phyloP scores from a whole-genome alignment of 495 filamentous ascomycete genomes.

The Coniosporium apollinis region DNA sequence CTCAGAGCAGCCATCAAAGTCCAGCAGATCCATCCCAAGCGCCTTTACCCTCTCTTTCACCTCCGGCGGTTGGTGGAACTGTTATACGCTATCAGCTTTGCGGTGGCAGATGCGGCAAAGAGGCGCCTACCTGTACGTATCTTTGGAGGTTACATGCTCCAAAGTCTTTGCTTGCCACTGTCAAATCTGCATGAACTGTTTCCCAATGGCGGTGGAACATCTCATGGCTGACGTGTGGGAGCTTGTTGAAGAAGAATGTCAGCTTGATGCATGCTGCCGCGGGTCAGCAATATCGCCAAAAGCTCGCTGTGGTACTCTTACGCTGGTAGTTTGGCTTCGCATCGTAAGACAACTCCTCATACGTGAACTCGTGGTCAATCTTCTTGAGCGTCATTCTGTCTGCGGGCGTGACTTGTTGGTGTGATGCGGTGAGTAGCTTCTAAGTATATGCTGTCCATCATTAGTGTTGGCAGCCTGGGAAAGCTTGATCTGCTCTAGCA shows the following conservation, averaged over 20 bases:
- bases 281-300: neutral
- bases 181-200: slow-evolving; percentile 18
- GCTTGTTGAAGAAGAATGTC: slow-evolving; percentile 20
- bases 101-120: neutral
- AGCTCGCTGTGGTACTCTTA: slow-evolving; percentile 2
- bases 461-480: no score
- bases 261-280: slow-evolving; percentile 18
- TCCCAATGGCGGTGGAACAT: slow-evolving; percentile 20
- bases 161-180: slow-evolving; percentile 14
- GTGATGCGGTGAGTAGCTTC: no score
- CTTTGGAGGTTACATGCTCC: slow-evolving; percentile 15
- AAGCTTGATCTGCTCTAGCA: no score
- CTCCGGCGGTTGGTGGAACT: slow-evolving; percentile 14
- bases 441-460: no score
- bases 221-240: slow-evolving; percentile 18
- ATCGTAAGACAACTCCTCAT: slow-evolving; percentile 12
- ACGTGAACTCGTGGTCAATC: slow-evolving; percentile 15
- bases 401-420: neutral
- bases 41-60: slow-evolving; percentile 16
- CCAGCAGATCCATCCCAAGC: slow-evolving; percentile 16
- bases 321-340: slow-evolving; percentile 17
- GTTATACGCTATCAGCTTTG: neutral
- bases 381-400: slow-evolving; percentile 17
- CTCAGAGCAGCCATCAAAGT: slow-evolving; percentile 16
- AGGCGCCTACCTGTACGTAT: slow-evolving; percentile 13